Conservation (phyloP, 768 basidiomycete genomes). For the Hygrophorus russula region DNA sequence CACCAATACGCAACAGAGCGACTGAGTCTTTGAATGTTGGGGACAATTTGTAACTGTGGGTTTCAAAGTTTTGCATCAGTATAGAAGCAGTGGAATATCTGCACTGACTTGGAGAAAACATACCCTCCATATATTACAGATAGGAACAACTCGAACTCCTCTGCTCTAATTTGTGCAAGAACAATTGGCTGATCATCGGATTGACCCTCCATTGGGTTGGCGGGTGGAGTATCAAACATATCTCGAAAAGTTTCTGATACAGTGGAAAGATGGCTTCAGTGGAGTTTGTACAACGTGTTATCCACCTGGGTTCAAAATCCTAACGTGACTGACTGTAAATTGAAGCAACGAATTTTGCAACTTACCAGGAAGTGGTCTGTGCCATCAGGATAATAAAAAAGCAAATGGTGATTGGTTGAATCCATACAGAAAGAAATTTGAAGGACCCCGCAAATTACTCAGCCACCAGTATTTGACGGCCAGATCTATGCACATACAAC, state of each 20-base stretch:
- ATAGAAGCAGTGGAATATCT: background rate
- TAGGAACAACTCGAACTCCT: background rate
- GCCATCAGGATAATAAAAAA: background rate
- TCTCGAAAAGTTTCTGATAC: background rate
- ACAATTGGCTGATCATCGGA: background rate
- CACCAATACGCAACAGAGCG: background rate
- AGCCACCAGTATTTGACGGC: no score
- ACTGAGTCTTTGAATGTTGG: background rate
- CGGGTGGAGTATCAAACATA: background rate
- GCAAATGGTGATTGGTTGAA: background rate
- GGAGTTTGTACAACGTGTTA: conserved; percentile 1
- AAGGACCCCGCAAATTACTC: no score
- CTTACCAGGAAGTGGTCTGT: background rate
- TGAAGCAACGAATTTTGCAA: background rate
- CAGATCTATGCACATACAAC: no score
- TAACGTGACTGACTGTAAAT: no score
- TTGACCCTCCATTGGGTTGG: background rate
- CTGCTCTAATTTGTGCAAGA: background rate
- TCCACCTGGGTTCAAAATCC: background rate
- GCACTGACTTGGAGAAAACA: background rate
- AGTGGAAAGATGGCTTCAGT: background rate
- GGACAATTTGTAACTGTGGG: background rate
- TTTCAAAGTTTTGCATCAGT: no score
- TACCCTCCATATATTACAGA: background rate
- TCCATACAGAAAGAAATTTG: no score